Evolutionary conservation across 768 basidiomycete genomes (phyloP).

Genomic region (Boletus sp.): DNA sequence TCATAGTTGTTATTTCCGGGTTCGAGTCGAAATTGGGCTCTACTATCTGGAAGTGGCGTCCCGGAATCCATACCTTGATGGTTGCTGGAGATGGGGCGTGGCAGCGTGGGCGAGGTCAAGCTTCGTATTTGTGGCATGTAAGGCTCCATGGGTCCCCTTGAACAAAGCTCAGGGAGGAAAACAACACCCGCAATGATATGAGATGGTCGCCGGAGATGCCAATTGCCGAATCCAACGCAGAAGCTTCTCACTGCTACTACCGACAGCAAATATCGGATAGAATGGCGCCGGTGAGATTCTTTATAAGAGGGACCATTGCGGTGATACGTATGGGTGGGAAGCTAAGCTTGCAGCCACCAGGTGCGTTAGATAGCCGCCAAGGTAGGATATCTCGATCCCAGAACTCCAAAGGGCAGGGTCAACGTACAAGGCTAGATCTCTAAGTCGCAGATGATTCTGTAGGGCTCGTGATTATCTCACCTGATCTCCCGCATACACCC

Average conservation of each 20-base stretch:
- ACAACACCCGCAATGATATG: not conserved
- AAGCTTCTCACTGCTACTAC: slow-evolving; percentile 2
- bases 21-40: not conserved
- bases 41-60: not conserved
- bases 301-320: not conserved
- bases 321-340: not conserved
- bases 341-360: not conserved
- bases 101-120: not conserved
- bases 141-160: not conserved
- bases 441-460: not conserved
- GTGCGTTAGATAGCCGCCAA: not conserved
- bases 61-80: not conserved
- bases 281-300: slow-evolving; percentile 3
- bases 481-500: not conserved
- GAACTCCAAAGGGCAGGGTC: not conserved
- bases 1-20: not conserved
- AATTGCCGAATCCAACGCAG: slow-evolving; percentile 1
- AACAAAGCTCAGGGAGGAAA: not conserved
- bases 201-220: slow-evolving; percentile 5
- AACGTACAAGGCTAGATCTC: not conserved
- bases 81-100: not conserved
- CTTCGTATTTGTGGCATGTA: not conserved
- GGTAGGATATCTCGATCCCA: not conserved
- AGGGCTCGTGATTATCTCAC: not conserved
- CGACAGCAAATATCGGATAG: slow-evolving; percentile 6